Base-by-base conservation (phyloP, 129 eudicot genomes). In the Pittosporum tobira region DNA sequence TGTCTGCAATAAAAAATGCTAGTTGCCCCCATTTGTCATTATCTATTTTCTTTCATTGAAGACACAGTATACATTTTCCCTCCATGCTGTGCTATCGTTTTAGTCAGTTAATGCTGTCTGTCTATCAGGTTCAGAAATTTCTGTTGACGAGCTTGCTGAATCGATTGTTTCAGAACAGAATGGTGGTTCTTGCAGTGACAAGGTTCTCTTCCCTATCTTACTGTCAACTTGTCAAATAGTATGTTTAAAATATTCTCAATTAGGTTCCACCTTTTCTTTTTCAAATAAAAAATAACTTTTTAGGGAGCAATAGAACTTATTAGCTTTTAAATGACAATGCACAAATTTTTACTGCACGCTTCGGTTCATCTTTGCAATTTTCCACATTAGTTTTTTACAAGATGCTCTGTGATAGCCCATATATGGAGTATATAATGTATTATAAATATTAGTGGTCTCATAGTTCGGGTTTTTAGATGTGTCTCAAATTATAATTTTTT, bases 121-220 rank as follows among this genome's bases (percentile, higher is more conserved):
- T 46, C 46, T 68, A 65, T 78, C 80, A 91, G 98, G 94, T 78
- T 73, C 88, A 3, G 79, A 91, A 74, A 85, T 72, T 64, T 74
- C 98, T 27, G 66, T 91, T 57, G 20, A 49, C 31, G 88, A 73
- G 68, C 89, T 91, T 74, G 96, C 98, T 25, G 82, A 84, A 36
- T 61, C 76, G 5, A 81, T 91, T 72, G 81, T 88, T 58, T 65
- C 79, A 22, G 82, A 60, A 61, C 75, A 72, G 25, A 69, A 51
- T 63, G 79, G 34, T 57, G 75, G 76, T 65, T 54, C 77, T 71
- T 51, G 36, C 67, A 45, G 53, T 16, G 59, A 45, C 62, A 78
- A 84, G 90, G 94, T 88, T 53, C 42, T 25, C n/a, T 51, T 11
- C 18, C 36, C 16, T n/a, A 46, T 68, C 52, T 61, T 64, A 22